Percentiles rank a stretch among this genome's conserved stretches.
These are phyloP conservation scores for Remersonia thermophila DNA, from an alignment of 2,329 filamentous ascomycete genomes.

Conservation along the genomic window DNA sequence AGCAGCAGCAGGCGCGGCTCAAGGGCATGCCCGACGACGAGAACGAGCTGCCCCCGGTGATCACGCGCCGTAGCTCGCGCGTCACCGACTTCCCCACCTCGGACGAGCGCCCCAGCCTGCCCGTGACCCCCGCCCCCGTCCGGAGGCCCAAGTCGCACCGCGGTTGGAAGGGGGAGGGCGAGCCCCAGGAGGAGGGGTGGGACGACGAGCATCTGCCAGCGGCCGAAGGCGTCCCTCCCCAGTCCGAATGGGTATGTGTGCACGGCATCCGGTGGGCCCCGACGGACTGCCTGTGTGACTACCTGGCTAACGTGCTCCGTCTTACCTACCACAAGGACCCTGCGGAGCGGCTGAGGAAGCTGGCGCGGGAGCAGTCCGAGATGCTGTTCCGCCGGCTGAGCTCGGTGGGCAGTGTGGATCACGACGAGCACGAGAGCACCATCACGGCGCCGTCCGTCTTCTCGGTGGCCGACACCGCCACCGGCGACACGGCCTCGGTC, in stretches of 20 bases:
- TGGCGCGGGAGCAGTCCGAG: slow-evolving; percentile 54
- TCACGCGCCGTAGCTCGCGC: slow-evolving; percentile 16
- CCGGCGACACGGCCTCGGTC: too few relatives aligned
- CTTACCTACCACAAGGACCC: slow-evolving; percentile 49
- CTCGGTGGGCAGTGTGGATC: too few relatives aligned
- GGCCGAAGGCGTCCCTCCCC: slow-evolving; percentile 73
- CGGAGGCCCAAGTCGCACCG: slow-evolving; percentile 58
- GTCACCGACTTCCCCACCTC: slow-evolving; percentile 82
- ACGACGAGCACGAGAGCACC: too few relatives aligned
- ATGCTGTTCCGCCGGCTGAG: slow-evolving; percentile 44
- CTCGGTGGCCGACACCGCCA: too few relatives aligned
- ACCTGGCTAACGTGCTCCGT: slow-evolving; percentile 37
- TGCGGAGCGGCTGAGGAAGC: slow-evolving; percentile 53
- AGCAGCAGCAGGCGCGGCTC: too few relatives aligned
- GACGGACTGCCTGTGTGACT: slow-evolving; percentile 41
- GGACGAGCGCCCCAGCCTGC: slow-evolving; percentile 71
- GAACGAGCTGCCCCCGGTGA: too few relatives aligned
- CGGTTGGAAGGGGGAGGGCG: slow-evolving; percentile 23
- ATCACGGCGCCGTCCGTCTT: too few relatives aligned
- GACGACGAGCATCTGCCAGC: slow-evolving; percentile 50
- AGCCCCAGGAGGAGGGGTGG: slow-evolving; percentile 36
- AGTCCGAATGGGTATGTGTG: slow-evolving; percentile 89
- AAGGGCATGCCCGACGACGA: too few relatives aligned
- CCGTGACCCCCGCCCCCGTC: slow-evolving; percentile 79
- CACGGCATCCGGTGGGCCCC: slow-evolving; percentile 38